These are phyloP conservation scores for Penicillium italicum DNA, from an alignment of 2,329 filamentous ascomycete species.

Conservation along the genomic window DNA sequence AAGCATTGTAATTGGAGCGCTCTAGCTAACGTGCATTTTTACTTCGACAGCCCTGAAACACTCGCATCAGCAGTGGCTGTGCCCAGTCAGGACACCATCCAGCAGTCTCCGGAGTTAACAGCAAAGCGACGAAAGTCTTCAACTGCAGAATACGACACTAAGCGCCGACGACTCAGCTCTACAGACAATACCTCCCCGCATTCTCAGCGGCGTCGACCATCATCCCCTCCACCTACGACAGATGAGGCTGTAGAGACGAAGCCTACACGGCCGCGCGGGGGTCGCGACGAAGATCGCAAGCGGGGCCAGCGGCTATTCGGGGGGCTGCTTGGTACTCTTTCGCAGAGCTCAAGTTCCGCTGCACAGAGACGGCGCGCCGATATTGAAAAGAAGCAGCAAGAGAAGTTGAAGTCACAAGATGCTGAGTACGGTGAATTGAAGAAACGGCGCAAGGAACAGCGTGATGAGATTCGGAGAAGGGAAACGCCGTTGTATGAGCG, in stretches of 20 bases:
- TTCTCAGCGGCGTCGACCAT: slow-evolving; percentile 22
- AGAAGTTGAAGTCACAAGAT: slow-evolving; percentile 72
- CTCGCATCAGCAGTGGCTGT: slow-evolving; percentile 55
- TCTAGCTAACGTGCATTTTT: slow-evolving; percentile 2
- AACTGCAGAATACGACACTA: slow-evolving; percentile 47
- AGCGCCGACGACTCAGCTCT: slow-evolving; percentile 51
- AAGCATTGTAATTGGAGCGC: slow-evolving; percentile 4
- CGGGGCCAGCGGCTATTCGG: slow-evolving; percentile 84
- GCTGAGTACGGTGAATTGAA: slow-evolving; percentile 67
- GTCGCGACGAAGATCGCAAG: slow-evolving; percentile 71
- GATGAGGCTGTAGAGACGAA: slow-evolving; percentile 18
- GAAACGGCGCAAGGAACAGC: slow-evolving; percentile 61
- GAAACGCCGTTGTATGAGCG: slow-evolving; percentile 75
- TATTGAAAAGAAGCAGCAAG: slow-evolving; percentile 77
- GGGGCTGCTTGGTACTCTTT: slow-evolving; percentile 71
- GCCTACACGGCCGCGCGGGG: slow-evolving; percentile 28
- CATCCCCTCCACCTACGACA: slow-evolving; percentile 19
- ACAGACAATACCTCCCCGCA: slow-evolving; percentile 27
- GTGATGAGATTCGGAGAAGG: slow-evolving; percentile 58
- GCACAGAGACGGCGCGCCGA: slow-evolving; percentile 68
- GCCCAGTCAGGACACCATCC: slow-evolving; percentile 41
- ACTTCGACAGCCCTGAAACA: slow-evolving; percentile 17
- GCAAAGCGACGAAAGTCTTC: slow-evolving; percentile 56
- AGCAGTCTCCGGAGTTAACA: slow-evolving; percentile 31
- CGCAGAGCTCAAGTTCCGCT: slow-evolving; percentile 63